Percentiles rank a stretch among this genome's conserved stretches.
Evolutionary conservation across 345 rosid genomes (phyloP).

Genomic region (Trapa bicornis): DNA sequence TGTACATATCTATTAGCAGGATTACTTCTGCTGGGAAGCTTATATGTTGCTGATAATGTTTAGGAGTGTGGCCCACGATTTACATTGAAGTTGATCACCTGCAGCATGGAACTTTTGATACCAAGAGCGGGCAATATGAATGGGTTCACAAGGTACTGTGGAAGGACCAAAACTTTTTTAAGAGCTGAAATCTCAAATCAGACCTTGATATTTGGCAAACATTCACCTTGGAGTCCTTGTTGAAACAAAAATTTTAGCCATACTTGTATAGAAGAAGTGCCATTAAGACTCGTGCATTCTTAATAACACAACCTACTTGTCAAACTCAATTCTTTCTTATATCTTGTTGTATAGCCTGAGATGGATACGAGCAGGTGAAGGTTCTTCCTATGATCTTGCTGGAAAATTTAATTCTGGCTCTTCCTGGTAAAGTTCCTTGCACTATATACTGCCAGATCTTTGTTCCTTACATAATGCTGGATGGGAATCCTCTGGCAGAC

Average conservation of each 20-base stretch:
- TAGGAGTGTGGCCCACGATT: conserved; percentile 92
- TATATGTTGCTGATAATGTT: conserved; percentile 4
- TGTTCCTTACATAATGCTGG: too few species aligned
- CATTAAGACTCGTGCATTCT: neutral
- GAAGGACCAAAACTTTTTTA: too few species aligned
- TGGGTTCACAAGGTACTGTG: conserved; percentile 52
- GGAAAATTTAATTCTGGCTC: neutral
- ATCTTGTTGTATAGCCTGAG: conserved; percentile 41
- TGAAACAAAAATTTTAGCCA: too few species aligned
- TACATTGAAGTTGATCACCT: conserved; percentile 62
- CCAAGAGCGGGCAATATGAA: conserved; percentile 76
- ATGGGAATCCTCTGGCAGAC: too few species aligned
- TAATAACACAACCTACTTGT: neutral
- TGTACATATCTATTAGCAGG: neutral
- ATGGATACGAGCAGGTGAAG: conserved; percentile 96
- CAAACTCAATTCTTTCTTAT: neutral
- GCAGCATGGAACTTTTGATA: conserved; percentile 87
- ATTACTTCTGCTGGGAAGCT: neutral
- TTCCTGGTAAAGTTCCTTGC: too few species aligned
- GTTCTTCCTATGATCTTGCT: conserved; percentile 56
- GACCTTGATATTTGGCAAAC: too few species aligned
- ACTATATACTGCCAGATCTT: too few species aligned
- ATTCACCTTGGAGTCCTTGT: too few species aligned
- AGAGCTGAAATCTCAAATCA: too few species aligned
- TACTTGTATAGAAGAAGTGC: neutral